Conservation (phyloP, 2,329 filamentous ascomycete species). For the Colletotrichum noveboracense region DNA sequence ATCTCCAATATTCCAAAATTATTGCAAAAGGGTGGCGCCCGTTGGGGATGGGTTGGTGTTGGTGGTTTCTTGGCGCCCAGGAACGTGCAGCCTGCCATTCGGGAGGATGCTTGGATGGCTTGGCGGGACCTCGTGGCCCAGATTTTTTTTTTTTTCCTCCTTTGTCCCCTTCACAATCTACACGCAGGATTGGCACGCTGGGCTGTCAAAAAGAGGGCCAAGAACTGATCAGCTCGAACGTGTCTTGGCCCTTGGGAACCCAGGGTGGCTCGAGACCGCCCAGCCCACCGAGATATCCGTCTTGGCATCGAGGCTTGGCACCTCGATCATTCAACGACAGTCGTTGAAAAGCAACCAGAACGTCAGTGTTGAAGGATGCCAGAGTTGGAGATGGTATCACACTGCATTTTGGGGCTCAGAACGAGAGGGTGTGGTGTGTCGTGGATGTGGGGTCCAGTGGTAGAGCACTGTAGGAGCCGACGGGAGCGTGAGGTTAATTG, state of each 20-base stretch:
- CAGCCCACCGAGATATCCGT: conserved; percentile 11
- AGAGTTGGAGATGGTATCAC: neutral
- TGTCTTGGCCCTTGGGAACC: conserved; percentile 6
- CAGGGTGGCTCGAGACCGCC: neutral
- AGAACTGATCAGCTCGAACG: neutral
- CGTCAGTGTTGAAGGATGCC: neutral
- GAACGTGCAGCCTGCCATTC: neutral
- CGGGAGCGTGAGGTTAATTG: conserved; percentile 3
- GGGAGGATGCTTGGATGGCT: neutral
- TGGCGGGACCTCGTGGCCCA: neutral
- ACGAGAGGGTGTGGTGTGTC: neutral
- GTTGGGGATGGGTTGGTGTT: neutral
- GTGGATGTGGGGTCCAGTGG: neutral
- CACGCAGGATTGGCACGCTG: neutral
- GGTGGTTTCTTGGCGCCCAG: neutral
- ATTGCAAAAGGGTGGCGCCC: neutral
- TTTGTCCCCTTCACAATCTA: neutral
- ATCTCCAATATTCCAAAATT: neutral
- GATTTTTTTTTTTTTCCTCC: neutral
- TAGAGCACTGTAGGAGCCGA: neutral
- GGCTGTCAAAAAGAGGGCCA: neutral
- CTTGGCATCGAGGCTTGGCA: conserved; percentile 2
- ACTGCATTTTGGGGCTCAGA: neutral
- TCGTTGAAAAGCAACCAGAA: neutral
- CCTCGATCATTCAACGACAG: neutral